Conservation (phyloP, 2,329 filamentous ascomycete genomes). For the Aplosporella prunicola region DNA sequence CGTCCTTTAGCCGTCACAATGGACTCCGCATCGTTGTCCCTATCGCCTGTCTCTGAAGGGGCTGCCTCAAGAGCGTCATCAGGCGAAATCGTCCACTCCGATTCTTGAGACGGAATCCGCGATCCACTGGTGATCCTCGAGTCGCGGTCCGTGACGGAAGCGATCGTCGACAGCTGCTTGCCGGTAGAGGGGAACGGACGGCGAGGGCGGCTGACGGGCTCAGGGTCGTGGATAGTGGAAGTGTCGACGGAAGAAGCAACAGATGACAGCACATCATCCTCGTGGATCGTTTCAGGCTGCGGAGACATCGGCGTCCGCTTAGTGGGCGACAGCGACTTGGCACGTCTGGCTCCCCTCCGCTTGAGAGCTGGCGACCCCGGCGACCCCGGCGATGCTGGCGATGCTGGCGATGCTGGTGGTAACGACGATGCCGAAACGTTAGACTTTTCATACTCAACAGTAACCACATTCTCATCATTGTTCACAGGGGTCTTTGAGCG, state of each 20-base stretch:
- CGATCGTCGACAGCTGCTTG: constrained; percentile 50
- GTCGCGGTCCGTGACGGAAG: constrained; percentile 45
- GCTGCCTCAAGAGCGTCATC: constrained; percentile 12
- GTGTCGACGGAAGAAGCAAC: constrained; percentile 29
- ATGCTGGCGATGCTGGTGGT: constrained; percentile 9
- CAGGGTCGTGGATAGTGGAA: constrained; percentile 22
- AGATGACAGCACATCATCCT: constrained; percentile 22
- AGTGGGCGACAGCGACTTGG: constrained; percentile 30
- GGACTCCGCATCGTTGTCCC: constrained; percentile 7
- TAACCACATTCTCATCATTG: constrained; percentile 15
- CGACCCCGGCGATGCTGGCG: no score
- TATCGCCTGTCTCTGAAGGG: no score
- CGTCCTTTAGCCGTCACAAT: constrained; percentile 4
- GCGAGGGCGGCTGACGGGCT: constrained; percentile 19
- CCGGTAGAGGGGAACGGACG: constrained; percentile 44
- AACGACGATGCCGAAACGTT: neutral
- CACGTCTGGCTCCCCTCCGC: constrained; percentile 29
- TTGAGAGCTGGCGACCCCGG: no score
- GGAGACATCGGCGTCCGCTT: constrained; percentile 28
- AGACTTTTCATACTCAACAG: constrained; percentile 10
- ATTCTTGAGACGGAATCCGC: constrained; percentile 2
- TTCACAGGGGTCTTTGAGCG: constrained; percentile 17
- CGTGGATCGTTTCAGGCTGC: constrained; percentile 15
- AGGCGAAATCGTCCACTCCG: constrained; percentile 7
- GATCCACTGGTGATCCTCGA: constrained; percentile 17